These are phyloP conservation scores for Saccharomycopsis lassenensis DNA, from an alignment of 805 yeast genomes.

Conservation along the genomic window DNA sequence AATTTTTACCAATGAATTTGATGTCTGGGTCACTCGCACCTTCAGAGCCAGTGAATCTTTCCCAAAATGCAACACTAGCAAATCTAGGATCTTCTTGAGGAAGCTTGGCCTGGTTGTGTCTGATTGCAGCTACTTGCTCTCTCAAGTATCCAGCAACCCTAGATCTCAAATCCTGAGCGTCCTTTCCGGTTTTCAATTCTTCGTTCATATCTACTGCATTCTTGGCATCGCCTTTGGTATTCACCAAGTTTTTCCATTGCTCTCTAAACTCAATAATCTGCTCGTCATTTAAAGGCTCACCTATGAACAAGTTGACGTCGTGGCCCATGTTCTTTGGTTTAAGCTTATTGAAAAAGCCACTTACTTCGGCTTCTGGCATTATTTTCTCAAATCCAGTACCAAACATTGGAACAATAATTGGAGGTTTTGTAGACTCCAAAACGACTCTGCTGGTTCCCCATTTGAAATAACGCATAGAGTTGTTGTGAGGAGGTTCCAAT, in stretches of 20 bases:
- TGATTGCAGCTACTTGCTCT: constrained; percentile 41
- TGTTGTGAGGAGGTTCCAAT: constrained; percentile 60
- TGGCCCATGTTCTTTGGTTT: constrained; percentile 57
- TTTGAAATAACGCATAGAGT: constrained; percentile 88
- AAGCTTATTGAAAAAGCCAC: constrained; percentile 42
- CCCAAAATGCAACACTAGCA: constrained; percentile 67
- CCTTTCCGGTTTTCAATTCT: constrained; percentile 50
- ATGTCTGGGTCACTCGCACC: constrained; percentile 62
- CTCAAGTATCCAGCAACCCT: constrained; percentile 61
- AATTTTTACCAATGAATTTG: constrained; percentile 64
- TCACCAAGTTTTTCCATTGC: constrained; percentile 59
- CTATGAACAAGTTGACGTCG: constrained; percentile 58
- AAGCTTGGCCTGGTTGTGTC: constrained; percentile 27
- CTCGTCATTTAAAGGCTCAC: constrained; percentile 54
- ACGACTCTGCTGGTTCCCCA: constrained; percentile 90
- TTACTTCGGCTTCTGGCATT: constrained; percentile 62
- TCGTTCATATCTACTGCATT: constrained; percentile 49
- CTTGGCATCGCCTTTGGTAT: constrained; percentile 37
- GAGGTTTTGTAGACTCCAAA: constrained; percentile 72
- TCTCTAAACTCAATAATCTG: constrained; percentile 49
- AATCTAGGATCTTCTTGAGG: constrained; percentile 61
- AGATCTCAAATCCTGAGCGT: constrained; percentile 58
- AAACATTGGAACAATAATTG: constrained; percentile 80
- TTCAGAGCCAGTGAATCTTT: constrained; percentile 46
- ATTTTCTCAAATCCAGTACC: constrained; percentile 79